phyloP scores from a whole-genome alignment of 345 rosid species.

The Ailanthus altissimus region DNA sequence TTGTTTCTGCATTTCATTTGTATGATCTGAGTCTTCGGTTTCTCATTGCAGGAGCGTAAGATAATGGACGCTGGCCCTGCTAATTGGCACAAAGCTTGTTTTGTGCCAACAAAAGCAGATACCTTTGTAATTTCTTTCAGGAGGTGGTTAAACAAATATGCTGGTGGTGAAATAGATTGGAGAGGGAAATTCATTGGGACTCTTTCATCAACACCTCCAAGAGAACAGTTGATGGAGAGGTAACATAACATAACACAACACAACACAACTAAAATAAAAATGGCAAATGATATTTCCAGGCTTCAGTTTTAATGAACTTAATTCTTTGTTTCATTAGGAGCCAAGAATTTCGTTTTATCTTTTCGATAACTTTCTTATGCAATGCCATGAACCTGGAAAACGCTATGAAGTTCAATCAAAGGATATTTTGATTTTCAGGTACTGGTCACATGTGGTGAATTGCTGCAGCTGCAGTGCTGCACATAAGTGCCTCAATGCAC shows the following conservation, averaged over 20 bases:
- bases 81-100: constrained; percentile 90
- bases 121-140: constrained; percentile 70
- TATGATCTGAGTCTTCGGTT: constrained; percentile 9
- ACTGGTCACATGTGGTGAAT: constrained; percentile 81
- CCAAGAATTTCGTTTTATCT: too few relatives aligned
- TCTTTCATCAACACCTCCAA: constrained; percentile 74
- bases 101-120: constrained; percentile 77
- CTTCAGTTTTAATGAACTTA: too few relatives aligned
- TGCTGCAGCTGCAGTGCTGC: constrained; percentile 75
- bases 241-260: too few relatives aligned
- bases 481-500: constrained; percentile 51
- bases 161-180: constrained; percentile 70
- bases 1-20: too few relatives aligned
- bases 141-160: constrained; percentile 74
- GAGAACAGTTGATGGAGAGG: constrained; percentile 85
- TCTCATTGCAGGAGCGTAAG: constrained; percentile 62
- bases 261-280: too few relatives aligned
- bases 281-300: too few relatives aligned
- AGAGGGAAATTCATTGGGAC: constrained; percentile 59
- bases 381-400: too few relatives aligned
- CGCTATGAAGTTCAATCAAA: too few relatives aligned
- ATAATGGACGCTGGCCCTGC: constrained; percentile 56
- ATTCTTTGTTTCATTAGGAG: too few relatives aligned
- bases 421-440: constrained; percentile 41
- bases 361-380: background rate